Conservation (phyloP, 257 asterid genomes). For the Striga asiatica region DNA sequence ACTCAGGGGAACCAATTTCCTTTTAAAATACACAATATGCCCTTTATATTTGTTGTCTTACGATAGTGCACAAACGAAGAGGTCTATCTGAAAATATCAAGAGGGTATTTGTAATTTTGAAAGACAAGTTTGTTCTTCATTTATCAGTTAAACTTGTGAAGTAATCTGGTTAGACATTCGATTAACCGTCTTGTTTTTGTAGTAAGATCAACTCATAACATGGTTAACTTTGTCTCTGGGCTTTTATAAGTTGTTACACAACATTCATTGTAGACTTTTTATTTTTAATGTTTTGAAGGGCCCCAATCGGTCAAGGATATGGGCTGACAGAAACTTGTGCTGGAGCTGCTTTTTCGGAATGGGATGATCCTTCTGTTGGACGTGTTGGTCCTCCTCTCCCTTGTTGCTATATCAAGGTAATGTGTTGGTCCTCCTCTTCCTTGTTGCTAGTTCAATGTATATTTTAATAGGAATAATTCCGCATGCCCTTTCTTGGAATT, state of each 20-base stretch:
- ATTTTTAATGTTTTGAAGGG: constrained; percentile 40
- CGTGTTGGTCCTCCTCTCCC: constrained; percentile 98
- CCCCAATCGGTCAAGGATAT: constrained; percentile 94
- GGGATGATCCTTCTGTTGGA: constrained; percentile 73
- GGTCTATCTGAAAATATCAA: not conserved
- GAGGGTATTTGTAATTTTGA: not conserved
- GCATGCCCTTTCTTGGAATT: not conserved
- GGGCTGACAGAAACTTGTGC: constrained; percentile 94
- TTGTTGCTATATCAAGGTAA: constrained; percentile 78
- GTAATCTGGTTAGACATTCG: not conserved
- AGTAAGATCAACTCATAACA: not conserved
- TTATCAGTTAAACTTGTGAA: not conserved
- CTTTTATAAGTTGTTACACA: not conserved
- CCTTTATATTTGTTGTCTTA: not conserved
- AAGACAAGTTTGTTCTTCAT: not conserved
- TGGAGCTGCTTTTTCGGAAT: constrained; percentile 86
- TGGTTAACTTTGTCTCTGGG: constrained; percentile 6
- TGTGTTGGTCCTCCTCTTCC: constrained; percentile 98
- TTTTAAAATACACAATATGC: not conserved
- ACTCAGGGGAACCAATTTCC: not conserved
- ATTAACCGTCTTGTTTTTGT: not conserved
- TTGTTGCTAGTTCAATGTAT: constrained; percentile 80
- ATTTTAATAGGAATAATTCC: not conserved
- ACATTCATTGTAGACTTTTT: not conserved
- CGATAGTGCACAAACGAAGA: not conserved